These are phyloP conservation scores for Oidium heveae DNA, from an alignment of 2,329 filamentous ascomycete species.

Conservation along the genomic window DNA sequence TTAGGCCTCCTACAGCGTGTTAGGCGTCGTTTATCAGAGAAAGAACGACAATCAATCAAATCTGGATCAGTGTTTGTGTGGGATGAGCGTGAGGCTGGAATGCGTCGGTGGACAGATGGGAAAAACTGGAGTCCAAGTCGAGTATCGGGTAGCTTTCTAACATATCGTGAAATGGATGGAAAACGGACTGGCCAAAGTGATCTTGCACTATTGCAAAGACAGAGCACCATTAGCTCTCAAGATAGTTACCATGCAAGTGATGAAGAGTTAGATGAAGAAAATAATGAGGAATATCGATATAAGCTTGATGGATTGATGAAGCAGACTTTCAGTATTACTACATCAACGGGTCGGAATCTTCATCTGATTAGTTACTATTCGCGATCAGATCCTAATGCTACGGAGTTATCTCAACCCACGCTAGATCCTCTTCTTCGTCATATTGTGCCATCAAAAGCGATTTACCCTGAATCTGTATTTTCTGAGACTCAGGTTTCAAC, in stretches of 20 bases:
- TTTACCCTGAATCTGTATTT: conserved; percentile 91
- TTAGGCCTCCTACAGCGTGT: conserved; percentile 75
- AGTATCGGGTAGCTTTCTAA: conserved; percentile 90
- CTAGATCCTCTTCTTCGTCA: conserved; percentile 55
- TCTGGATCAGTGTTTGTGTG: conserved; percentile 98
- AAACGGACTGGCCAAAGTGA: conserved; percentile 66
- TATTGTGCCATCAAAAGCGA: conserved; percentile 71
- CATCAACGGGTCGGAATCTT: conserved; percentile 66
- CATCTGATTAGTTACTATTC: conserved; percentile 97
- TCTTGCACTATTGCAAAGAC: conserved; percentile 27
- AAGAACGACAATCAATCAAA: conserved; percentile 85
- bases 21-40: conserved; percentile 87
- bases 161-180: conserved; percentile 96
- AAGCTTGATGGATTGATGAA: conserved; percentile 97
- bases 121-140: conserved; percentile 98
- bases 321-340: conserved; percentile 98
- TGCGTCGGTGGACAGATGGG: conserved; percentile 95
- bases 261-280: conserved; percentile 44
- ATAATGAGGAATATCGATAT: conserved; percentile 73
- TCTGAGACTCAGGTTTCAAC: conserved; percentile 66
- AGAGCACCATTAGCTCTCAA: conserved; percentile 46
- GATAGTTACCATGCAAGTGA: conserved; percentile 63
- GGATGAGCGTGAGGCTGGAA: conserved; percentile 94
- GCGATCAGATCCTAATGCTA: conserved; percentile 45
- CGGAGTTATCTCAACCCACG: conserved; percentile 56